Conservation (phyloP, 441 rosid genomes). For the Aleurites moluccanus region DNA sequence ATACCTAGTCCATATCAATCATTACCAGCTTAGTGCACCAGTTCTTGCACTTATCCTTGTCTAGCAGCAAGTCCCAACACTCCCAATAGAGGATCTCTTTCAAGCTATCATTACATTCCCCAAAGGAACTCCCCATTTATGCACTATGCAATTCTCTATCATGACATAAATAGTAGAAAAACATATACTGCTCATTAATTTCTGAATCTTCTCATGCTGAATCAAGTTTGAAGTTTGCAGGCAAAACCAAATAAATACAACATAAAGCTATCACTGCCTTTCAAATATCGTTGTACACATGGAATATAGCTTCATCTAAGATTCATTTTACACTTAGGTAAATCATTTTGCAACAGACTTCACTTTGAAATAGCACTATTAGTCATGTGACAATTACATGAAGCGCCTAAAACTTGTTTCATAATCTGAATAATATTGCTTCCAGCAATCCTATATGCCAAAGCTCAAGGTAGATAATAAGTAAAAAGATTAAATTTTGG, state of each 20-base stretch:
- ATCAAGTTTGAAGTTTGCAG: background rate
- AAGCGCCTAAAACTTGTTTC: background rate
- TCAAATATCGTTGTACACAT: background rate
- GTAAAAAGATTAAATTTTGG: no score
- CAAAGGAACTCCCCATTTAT: background rate
- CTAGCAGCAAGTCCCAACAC: background rate
- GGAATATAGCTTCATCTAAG: background rate
- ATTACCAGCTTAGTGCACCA: background rate
- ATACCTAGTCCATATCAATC: background rate
- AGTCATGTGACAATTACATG: background rate
- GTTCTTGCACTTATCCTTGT: background rate
- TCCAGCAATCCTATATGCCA: background rate
- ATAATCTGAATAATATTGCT: background rate
- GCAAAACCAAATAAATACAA: background rate
- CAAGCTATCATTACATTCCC: background rate
- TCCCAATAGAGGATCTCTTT: background rate
- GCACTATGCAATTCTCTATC: background rate
- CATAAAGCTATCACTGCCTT: background rate
- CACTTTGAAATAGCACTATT: background rate
- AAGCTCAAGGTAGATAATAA: background rate
- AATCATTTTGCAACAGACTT: background rate
- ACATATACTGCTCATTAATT: background rate
- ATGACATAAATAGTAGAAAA: background rate
- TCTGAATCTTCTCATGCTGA: background rate
- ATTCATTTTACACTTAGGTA: background rate